phyloP scores from a whole-genome alignment of 2,329 filamentous ascomycete genomes.

The Periconia sp. region DNA sequence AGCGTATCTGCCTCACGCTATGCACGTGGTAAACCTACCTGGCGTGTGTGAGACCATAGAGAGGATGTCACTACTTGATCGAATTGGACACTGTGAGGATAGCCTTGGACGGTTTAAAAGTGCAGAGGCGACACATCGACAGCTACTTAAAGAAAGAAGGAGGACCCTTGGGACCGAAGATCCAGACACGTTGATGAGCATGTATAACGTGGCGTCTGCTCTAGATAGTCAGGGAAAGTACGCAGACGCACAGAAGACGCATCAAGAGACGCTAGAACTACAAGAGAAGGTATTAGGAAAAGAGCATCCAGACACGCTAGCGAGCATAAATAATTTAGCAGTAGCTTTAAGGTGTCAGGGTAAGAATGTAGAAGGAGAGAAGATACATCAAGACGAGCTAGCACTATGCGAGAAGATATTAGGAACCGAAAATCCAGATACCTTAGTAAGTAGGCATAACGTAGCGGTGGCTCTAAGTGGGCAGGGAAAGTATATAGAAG shows the following conservation, averaged over 20 bases:
- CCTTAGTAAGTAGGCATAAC: too few species aligned
- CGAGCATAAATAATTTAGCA: neutral
- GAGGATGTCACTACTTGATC: conserved; percentile 8
- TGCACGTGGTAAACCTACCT: conserved; percentile 5
- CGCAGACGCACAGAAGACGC: too few species aligned
- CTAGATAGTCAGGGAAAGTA: too few species aligned
- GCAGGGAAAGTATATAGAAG: too few species aligned
- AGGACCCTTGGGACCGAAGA: too few species aligned
- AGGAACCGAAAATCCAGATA: too few species aligned
- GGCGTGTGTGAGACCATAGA: neutral
- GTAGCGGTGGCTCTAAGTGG: too few species aligned
- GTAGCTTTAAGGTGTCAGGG: neutral
- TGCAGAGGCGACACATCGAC: conserved; percentile 5
- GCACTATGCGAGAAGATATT: neutral
- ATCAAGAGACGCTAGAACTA: too few species aligned
- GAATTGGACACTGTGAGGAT: conserved; percentile 9
- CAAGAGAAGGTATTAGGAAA: conserved; percentile 7
- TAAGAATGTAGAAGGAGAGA: conserved; percentile 1
- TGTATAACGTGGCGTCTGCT: too few species aligned
- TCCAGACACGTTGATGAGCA: too few species aligned
- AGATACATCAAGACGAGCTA: conserved; percentile 1
- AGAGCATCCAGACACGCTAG: conserved; percentile 12
- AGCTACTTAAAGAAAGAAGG: too few species aligned
- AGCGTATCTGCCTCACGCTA: conserved; percentile 35
- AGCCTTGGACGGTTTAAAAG: conserved; percentile 5